A percentile compares a stretch with the other conserved stretches of the same genome.
These are phyloP conservation scores for Auriculariales sp. DNA, from an alignment of 768 basidiomycete genomes.

Conservation along the genomic window DNA sequence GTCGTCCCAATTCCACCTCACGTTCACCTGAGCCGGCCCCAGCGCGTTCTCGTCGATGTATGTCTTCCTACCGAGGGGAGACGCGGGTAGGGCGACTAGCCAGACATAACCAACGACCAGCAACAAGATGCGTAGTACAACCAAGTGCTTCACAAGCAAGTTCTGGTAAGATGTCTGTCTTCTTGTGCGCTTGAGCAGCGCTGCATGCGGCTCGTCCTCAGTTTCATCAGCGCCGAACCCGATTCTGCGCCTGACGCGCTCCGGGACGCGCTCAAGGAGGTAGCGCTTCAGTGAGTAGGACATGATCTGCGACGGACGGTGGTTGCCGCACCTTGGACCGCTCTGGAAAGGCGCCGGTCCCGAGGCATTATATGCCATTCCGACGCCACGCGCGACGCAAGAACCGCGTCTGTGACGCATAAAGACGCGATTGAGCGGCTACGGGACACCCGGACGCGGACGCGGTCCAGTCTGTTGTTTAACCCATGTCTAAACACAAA, in stretches of 20 bases:
- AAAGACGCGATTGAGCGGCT: too few relatives aligned
- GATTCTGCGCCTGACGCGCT: not conserved
- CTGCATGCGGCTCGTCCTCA: not conserved
- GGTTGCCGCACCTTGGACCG: too few relatives aligned
- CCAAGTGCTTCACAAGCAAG: not conserved
- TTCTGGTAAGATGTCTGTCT: not conserved
- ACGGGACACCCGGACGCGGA: too few relatives aligned
- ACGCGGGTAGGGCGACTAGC: slow-evolving; percentile 64
- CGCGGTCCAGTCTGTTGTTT: too few relatives aligned
- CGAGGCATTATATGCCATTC: too few relatives aligned
- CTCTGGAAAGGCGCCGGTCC: too few relatives aligned
- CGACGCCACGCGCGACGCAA: too few relatives aligned
- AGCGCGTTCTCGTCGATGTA: slow-evolving; percentile 95
- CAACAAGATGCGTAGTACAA: slow-evolving; percentile 27
- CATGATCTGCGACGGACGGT: too few relatives aligned
- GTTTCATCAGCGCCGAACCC: not conserved
- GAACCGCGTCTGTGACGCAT: too few relatives aligned
- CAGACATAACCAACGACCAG: slow-evolving; percentile 62
- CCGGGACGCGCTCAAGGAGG: too few relatives aligned
- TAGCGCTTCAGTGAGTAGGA: too few relatives aligned
- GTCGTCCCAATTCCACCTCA: slow-evolving; percentile 84
- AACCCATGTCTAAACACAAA: too few relatives aligned
- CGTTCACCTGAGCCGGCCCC: slow-evolving; percentile 88
- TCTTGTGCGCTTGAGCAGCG: not conserved
- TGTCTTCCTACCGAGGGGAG: slow-evolving; percentile 45